phyloP scores from a whole-genome alignment of 495 filamentous ascomycete species.

The Daldinia grandis region DNA sequence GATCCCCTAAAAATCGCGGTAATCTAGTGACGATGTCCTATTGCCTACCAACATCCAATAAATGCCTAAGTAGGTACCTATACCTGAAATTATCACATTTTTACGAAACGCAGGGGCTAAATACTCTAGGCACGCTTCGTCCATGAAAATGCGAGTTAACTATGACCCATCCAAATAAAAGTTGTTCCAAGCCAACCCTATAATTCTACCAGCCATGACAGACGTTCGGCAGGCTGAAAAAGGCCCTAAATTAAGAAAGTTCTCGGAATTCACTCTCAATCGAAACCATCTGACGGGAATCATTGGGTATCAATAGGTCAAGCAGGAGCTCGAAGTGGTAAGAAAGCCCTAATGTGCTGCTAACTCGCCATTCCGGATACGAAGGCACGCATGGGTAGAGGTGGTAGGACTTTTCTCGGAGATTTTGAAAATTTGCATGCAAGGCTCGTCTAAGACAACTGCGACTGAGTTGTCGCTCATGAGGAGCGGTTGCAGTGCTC shows the following conservation, averaged over 20 bases:
- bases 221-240: neutral
- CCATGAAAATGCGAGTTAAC: no score
- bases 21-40: no score
- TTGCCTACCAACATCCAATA: no score
- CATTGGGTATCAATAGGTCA: neutral
- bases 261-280: neutral
- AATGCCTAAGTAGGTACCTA: no score
- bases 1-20: no score
- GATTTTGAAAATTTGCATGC: neutral
- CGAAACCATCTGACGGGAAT: neutral
- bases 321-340: neutral
- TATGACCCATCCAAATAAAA: no score
- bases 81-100: no score
- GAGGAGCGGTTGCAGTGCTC: no score
- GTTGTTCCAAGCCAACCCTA: neutral
- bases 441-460: neutral
- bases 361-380: neutral
- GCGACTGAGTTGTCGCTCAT: neutral
- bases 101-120: no score
- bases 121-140: no score
- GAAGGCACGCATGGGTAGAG: neutral
- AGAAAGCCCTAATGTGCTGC: neutral
- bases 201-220: neutral
- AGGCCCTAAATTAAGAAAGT: neutral
- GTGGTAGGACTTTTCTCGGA: neutral